These are phyloP conservation scores for Nicotiana sylvestris DNA, from an alignment of 257 asterid species.

Conservation along the genomic window DNA sequence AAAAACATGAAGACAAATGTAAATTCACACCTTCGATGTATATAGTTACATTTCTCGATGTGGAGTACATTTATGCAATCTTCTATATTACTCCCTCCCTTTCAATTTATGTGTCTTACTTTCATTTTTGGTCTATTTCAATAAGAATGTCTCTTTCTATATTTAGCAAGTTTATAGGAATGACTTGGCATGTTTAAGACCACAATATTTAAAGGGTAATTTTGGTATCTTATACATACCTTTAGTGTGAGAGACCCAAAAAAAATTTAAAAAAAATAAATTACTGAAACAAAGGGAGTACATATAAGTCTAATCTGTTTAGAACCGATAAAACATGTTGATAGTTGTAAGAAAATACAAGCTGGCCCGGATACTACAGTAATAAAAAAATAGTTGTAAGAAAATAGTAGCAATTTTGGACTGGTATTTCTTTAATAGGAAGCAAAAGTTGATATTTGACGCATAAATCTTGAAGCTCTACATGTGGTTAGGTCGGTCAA, in stretches of 20 bases:
- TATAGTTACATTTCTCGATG: neutral
- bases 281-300: neutral
- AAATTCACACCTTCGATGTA: neutral
- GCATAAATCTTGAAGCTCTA: neutral
- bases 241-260: no score
- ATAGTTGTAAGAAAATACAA: neutral
- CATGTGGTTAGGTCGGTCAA: neutral
- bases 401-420: neutral
- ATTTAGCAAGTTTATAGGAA: no score
- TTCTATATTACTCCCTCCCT: neutral
- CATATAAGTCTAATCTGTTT: neutral
- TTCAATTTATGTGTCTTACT: no score
- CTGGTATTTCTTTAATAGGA: neutral
- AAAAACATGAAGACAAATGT: neutral
- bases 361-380: no score
- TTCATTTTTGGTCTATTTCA: no score
- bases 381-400: neutral
- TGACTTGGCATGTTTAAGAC: no score
- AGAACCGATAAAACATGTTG: neutral
- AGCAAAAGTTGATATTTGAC: neutral
- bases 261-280: no score
- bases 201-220: no score
- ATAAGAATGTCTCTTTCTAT: no score
- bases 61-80: neutral
- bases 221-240: no score